Evolutionary conservation across 1,139 yeast genomes (phyloP).

Genomic region (Yamadazyma taylorii): DNA sequence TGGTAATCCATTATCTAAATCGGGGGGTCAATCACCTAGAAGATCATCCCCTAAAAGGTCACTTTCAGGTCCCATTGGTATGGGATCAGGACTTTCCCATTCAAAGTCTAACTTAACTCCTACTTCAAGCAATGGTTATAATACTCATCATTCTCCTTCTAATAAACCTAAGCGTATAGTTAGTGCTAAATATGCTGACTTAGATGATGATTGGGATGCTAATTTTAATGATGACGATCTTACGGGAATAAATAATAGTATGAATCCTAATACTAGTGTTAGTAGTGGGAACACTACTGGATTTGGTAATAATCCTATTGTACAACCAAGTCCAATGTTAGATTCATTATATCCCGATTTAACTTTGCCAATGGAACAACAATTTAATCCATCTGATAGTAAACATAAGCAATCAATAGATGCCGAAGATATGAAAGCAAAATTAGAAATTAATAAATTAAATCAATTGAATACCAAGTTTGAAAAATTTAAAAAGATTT

Average conservation of each 20-base stretch:
- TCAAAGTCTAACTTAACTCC: constrained; percentile 11
- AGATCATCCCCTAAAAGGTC: constrained; percentile 26
- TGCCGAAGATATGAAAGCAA: constrained; percentile 20
- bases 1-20: background rate
- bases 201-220: constrained; percentile 94
- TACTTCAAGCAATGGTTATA: constrained; percentile 8
- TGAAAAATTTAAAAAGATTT: constrained; percentile 62
- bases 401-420: constrained; percentile 22
- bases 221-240: constrained; percentile 56
- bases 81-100: constrained; percentile 12
- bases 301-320: constrained; percentile 13
- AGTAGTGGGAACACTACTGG: constrained; percentile 11
- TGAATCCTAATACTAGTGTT: background rate
- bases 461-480: constrained; percentile 63
- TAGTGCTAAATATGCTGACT: constrained; percentile 48
- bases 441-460: constrained; percentile 44
- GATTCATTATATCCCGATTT: constrained; percentile 43
- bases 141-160: constrained; percentile 9
- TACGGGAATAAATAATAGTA: background rate
- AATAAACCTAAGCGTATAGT: constrained; percentile 10
- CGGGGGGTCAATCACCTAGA: constrained; percentile 16
- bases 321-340: constrained; percentile 34
- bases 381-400: constrained; percentile 6
- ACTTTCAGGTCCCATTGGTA: constrained; percentile 17
- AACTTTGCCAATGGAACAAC: constrained; percentile 21